Evolutionary conservation across 192 early-diverging fungal genomes (phyloP), one percentile per base, ranked within the genome.

Genomic region (Dimargaris verticillata): DNA sequence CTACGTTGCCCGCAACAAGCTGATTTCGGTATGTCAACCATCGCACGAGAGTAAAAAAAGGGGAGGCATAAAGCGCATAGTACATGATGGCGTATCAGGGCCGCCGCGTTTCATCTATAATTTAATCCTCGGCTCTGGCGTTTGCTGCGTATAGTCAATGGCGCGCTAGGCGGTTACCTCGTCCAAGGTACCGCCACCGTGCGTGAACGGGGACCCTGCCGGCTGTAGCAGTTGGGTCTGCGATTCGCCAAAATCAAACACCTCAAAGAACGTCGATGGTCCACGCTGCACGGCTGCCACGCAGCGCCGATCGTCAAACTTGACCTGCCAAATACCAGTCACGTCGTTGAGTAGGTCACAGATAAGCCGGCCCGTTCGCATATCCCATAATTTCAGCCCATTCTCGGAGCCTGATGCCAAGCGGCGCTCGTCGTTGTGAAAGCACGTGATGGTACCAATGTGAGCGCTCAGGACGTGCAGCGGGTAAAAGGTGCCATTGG

Each of bases 381-480:
- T 78, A 66, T 99, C 92, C 95, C 96, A 99, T 64, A 97, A 79
- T 67, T 97, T 97, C 28, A 99, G 76, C 0, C 89, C 89, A 7
- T 86, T 88, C 61, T 95, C 96, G 4, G 89, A 89, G 2, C 96
- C 96, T 17, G 89, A 92, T 28, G 97, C 91, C 20, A 97, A 86
- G 51, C 95, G 95, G 33, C 80, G 74, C 13, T 78, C 80, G 67
- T 99, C 96, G 68, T 95, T 89, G 68, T 99, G 95, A 74, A 99
- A 95, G 63, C 95, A 97, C 3, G 96, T 99, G 50, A 99, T 99
- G 11, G 96, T 77, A 29, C 79, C 87, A 33, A 66, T 66, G 66
- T 91, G 93, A n/a, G 77, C 92, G 44, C 76, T 84, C 60, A 83
- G 78, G 47, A 78, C 73, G 76, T 81, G 78, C 66, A 87, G 60